Base-by-base conservation (phyloP, 495 filamentous ascomycete species). In the Annulohypoxylon nitens region DNA sequence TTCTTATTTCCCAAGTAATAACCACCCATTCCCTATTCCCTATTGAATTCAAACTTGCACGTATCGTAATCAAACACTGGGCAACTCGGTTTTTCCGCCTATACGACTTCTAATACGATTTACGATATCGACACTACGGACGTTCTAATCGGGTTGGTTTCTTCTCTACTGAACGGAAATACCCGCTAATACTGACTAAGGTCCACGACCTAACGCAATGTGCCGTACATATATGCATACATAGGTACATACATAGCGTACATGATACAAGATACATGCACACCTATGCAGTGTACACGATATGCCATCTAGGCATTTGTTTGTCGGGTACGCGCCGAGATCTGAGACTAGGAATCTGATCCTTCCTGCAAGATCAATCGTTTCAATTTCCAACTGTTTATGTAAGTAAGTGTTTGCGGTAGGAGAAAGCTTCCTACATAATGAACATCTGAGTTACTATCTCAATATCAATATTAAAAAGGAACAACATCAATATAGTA, bases 301-400 rank as follows among this genome's bases (percentile, higher is more conserved):
- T 50, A 50, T 20, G 9, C 20, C 8, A 39, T 36, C 6, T 36
- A 36, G 34, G 34, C 39, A 41, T 20, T 23, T 48, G 16, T 26
- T 26, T 51, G 47, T 51, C 30, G 12, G 18, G 64, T 69, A 55
- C 53, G 43, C 51, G 43, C 30, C 68, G 37, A 69, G 70, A 69
- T 73, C 70, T 73, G 61, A 57, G 30, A 37, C 50, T 25, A 61
- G 70, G 61, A 62, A 69, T 57, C 50, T n/a, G 48, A 73, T 73
- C 70, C 70, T 61, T 61, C 54, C 68, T 61, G 59, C 61, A 12
- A 73, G 70, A 73, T 73, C 70, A 73, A 30, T 45, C 30, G 47
- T 71, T 57, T 62, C 26, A 66, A 66, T 61, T 71, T 30, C 20
- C 8, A 47, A 45, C 26, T 53, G 34, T 26, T 34, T 23, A 41